A percentile compares a stretch with the other conserved stretches of the same genome.
Conservation (phyloP, 495 filamentous ascomycete genomes). For the Amniculicola lignicola region DNA sequence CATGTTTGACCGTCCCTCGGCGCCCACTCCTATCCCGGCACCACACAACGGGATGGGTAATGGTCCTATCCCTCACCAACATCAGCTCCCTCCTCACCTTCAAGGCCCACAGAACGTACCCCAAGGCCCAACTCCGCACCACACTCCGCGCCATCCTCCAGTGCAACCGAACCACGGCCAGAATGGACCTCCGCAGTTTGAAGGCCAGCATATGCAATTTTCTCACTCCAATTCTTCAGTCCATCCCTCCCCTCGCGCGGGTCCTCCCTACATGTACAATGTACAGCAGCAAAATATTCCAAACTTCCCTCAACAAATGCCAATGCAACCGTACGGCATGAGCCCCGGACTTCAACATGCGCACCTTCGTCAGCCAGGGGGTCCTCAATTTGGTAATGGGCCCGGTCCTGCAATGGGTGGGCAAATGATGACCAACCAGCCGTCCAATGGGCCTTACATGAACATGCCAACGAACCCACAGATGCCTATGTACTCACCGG, state of each 20-base stretch:
- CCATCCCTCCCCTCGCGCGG: constrained; percentile 73
- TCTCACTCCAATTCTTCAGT: constrained; percentile 65
- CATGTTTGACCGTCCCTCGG: constrained; percentile 65
- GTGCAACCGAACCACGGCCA: constrained; percentile 42
- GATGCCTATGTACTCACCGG: constrained; percentile 72
- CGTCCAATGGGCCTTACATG: constrained; percentile 43
- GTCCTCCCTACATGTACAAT: constrained; percentile 65
- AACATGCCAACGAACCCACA: constrained; percentile 55
- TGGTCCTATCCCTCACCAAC: constrained; percentile 67
- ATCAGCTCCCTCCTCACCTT: constrained; percentile 62
- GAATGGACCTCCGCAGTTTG: constrained; percentile 61
- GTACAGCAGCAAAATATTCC: constrained; percentile 40
- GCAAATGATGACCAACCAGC: constrained; percentile 78
- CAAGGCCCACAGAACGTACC: constrained; percentile 36
- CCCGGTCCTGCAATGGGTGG: constrained; percentile 64
- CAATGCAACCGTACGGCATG: constrained; percentile 67
- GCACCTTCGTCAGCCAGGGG: constrained; percentile 43
- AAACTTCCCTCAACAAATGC: constrained; percentile 50
- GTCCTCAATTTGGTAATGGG: constrained; percentile 61
- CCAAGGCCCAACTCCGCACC: constrained; percentile 37
- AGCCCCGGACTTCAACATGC: constrained; percentile 47
- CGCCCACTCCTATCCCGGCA: constrained; percentile 58
- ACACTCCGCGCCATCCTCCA: constrained; percentile 37
- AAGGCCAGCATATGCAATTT: constrained; percentile 83
- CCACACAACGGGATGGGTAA: constrained; percentile 60